Base-by-base conservation (phyloP, 106 monocot genomes). In the Amphibolis antarctica region DNA sequence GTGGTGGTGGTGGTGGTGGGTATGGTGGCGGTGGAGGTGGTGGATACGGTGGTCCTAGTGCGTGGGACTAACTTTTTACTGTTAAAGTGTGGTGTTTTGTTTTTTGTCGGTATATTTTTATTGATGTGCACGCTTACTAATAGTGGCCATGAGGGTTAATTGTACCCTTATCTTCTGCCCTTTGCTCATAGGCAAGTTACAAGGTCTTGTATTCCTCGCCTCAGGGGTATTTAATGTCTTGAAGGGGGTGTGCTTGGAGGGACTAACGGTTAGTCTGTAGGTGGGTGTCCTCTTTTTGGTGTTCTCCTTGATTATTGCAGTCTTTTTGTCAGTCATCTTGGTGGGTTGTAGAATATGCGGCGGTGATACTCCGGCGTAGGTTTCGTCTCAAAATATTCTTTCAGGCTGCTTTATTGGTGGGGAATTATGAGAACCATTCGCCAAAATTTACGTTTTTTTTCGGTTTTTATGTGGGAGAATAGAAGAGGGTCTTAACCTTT, bases 11-110 rank as follows among this genome's bases (percentile, higher is more conserved):
- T n/a, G 60, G 60, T 42, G 60, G 60, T 0, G n/a, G 28, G 6
- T 27, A 21, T 43, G 36, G 21, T 21, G 29, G 29, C 12, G 12
- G 29, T 43, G 43, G 60, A 10, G 60, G 60, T 7, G 42, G 60
- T 19, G 60, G 60, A 9, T 61, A 44, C 22, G 60, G 60, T 61
- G 60, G 60, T 19, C 60, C 17, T n/a, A 61, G 60, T 61, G 60
- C 60, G 29, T 61, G 60, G 60, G 60, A 61, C 44, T 61, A 42
- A 61, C 19, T 30, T 19, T 42, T 60, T 42, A 1, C 36, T 55
- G 25, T 5, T 55, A 55, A 1, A 26, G 24, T 55, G 1, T n/a
- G 25, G 10, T 55, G 25, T 55, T 22, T 22, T 55, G 25, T 55
- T 18, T 61, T 10, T 42, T 9, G 19, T 30, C 11, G 7, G 4